These are phyloP conservation scores for Daedaleopsis sinensis DNA, from an alignment of 768 basidiomycete genomes.

Conservation along the genomic window DNA sequence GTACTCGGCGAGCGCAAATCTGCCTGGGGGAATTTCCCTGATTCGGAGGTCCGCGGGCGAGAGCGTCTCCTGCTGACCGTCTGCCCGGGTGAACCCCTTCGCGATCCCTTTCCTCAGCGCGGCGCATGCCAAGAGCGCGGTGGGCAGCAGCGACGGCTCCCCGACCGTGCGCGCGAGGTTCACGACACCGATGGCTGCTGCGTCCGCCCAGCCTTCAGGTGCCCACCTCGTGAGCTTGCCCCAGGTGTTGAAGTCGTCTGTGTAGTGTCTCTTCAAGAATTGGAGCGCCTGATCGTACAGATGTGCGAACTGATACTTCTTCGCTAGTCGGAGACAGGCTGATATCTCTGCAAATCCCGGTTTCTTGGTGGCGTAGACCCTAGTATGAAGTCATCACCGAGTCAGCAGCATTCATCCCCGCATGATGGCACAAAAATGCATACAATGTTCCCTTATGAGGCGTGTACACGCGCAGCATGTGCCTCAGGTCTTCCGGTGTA, in stretches of 20 bases:
- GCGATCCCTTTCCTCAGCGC: not conserved
- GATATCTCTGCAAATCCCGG: slow-evolving; percentile 1
- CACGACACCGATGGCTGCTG: not conserved
- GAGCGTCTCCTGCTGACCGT: not conserved
- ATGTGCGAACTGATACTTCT: slow-evolving; percentile 17
- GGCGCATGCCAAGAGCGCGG: not conserved
- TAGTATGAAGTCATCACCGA: too few relatives aligned
- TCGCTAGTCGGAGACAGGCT: slow-evolving; percentile 8
- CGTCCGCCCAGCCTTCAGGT: not conserved
- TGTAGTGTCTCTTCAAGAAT: slow-evolving; percentile 10
- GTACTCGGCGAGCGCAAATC: too few relatives aligned
- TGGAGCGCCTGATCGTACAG: slow-evolving; percentile 6
- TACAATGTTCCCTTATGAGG: not conserved
- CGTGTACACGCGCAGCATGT: not conserved
- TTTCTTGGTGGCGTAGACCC: too few relatives aligned
- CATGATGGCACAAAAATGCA: too few relatives aligned
- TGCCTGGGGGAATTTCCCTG: too few relatives aligned
- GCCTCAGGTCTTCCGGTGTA: not conserved
- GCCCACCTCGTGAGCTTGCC: not conserved
- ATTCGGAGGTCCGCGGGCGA: not conserved
- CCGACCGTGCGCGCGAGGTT: not conserved
- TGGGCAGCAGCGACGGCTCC: not conserved
- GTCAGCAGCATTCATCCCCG: too few relatives aligned
- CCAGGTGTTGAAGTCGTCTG: slow-evolving; percentile 10
- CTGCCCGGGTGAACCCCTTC: not conserved